Evolutionary conservation across 306 rosid species (phyloP), one percentile per base, ranked within the genome.

Genomic region (Albizia julibrissin): DNA sequence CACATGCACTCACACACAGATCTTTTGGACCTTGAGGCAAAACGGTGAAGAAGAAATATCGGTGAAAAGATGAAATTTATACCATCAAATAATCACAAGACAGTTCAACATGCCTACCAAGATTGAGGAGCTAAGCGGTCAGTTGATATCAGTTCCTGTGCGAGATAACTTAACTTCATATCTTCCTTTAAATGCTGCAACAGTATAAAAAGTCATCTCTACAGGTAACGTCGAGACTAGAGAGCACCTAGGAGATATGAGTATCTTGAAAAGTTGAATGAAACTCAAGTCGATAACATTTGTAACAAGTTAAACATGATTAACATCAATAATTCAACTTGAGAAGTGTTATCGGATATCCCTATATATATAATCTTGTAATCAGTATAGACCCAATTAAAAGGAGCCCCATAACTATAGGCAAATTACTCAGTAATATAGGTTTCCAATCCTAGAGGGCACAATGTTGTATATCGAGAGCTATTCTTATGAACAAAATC

Each of bases 151-250:
- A 96, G 87, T 86, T 94, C 98, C 89, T 92, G 98, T 68, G 98
- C 98, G 80, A 93, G 87, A 89, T 93, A 96, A 87, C 99, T 93
- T 61, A 92, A 86, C 87, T 91, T 96, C 99, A 96, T 96, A 82
- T 96, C 99, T 86, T 96, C 99, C 92, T 94, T 92, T 83, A 96
- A 84, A 91, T 92, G 99, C 99, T 96, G 93, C 93, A 92, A 70
- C 78, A 85, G 69, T 79, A 40, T 65, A 70, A 64, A 67, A 34
- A 71, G 31, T 58, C 65, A 58, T 22, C 65, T 58, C 31, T 58
- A 58, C 65, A 22, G 14, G 24, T n/a, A 2, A n/a, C 10, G 65
- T 58, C 27, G 22, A 58, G 29, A 58, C 15, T 58, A 58, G 14
- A 58, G 29, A 58, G 10, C 65, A 58, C 2, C 5, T 58, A 8